phyloP scores from a whole-genome alignment of 148 eudicot species.

The Silene conica region DNA sequence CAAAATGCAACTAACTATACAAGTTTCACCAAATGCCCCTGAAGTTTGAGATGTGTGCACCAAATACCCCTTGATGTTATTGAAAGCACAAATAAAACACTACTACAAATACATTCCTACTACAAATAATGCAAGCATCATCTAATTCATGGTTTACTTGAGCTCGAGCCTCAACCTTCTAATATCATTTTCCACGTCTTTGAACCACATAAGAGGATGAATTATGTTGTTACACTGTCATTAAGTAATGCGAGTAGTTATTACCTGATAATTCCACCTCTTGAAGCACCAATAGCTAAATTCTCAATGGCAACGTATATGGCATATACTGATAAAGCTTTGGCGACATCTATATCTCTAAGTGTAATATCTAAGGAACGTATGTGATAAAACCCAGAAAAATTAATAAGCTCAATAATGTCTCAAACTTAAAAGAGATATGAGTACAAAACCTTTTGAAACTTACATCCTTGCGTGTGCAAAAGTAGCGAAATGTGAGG shows the following conservation, averaged over 20 bases:
- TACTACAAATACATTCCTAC: too few species aligned
- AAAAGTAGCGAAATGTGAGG: constrained; percentile 70
- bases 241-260: background rate
- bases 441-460: background rate
- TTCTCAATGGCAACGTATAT: constrained; percentile 66
- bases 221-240: background rate
- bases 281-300: constrained; percentile 71
- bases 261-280: constrained; percentile 75
- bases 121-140: too few species aligned
- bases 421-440: background rate
- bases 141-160: too few species aligned
- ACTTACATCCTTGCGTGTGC: constrained; percentile 77
- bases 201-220: background rate
- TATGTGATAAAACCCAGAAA: constrained; percentile 40
- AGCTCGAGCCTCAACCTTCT: too few species aligned
- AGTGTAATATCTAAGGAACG: constrained; percentile 66
- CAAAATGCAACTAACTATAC: too few species aligned
- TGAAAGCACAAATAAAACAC: too few species aligned
- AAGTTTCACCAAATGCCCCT: too few species aligned
- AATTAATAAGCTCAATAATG: background rate
- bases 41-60: too few species aligned
- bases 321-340: constrained; percentile 61
- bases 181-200: too few species aligned
- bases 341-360: constrained; percentile 55
- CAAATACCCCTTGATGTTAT: too few species aligned